These are phyloP conservation scores for Leucocoprinus leucothites DNA, from an alignment of 768 basidiomycete species.

Conservation along the genomic window DNA sequence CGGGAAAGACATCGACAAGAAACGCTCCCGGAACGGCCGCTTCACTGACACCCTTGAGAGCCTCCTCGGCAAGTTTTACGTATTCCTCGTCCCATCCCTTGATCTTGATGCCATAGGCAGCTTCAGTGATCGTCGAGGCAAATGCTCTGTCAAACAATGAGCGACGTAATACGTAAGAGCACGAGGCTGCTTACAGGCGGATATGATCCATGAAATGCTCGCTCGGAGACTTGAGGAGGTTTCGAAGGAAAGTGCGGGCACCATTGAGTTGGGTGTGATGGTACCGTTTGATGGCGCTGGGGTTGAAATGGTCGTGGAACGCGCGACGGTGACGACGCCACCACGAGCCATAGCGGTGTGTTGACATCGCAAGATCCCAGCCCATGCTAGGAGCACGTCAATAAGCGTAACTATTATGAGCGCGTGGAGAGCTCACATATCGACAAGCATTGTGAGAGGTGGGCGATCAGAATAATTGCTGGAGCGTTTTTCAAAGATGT, in stretches of 20 bases:
- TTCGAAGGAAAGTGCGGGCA: not conserved
- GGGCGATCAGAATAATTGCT: slow-evolving; percentile 6
- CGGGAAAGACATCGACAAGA: slow-evolving; percentile 31
- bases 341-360: slow-evolving; percentile 7
- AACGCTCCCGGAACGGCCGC: slow-evolving; percentile 29
- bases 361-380: slow-evolving; percentile 1
- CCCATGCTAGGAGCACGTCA: slow-evolving; percentile 6
- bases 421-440: slow-evolving; percentile 1
- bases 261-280: slow-evolving; percentile 5
- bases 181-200: slow-evolving; percentile 31
- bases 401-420: not conserved
- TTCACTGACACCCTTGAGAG: slow-evolving; percentile 22
- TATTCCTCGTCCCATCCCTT: slow-evolving; percentile 28
- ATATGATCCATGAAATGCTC: slow-evolving; percentile 31
- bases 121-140: slow-evolving; percentile 24
- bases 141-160: slow-evolving; percentile 28
- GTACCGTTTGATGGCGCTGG: slow-evolving; percentile 2
- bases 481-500: slow-evolving; percentile 6
- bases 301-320: slow-evolving; percentile 12
- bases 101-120: slow-evolving; percentile 33
- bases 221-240: slow-evolving; percentile 1
- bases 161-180: not conserved
- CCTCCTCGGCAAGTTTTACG: slow-evolving; percentile 26
- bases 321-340: slow-evolving; percentile 12
- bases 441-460: not conserved